These are phyloP conservation scores for Heliamphora pulchella DNA, from an alignment of 179 eudicot genomes.

Conservation along the genomic window DNA sequence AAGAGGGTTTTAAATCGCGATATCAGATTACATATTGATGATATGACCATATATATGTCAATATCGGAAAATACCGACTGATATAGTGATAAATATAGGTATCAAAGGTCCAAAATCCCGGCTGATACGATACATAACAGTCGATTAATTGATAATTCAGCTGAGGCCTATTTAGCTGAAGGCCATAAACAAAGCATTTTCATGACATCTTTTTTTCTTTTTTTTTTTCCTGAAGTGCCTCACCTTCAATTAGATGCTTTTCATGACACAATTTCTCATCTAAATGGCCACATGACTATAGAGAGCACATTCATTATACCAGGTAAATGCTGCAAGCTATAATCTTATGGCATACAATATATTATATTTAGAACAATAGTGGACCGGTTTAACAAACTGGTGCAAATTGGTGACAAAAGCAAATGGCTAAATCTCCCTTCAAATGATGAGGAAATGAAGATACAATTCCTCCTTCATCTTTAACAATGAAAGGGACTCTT, in stretches of 20 bases:
- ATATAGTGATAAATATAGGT: background rate
- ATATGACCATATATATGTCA: no score
- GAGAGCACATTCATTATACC: background rate
- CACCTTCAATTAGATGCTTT: no score
- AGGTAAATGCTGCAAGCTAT: constrained; percentile 2
- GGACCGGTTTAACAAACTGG: background rate
- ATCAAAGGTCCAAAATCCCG: background rate
- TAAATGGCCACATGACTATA: background rate
- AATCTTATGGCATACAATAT: background rate
- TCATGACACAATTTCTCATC: background rate
- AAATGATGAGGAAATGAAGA: background rate
- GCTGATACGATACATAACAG: no score
- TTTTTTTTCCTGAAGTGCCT: background rate
- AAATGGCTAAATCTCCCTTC: background rate
- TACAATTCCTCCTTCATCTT: background rate
- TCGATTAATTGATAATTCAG: background rate
- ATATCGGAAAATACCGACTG: no score
- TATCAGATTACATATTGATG: background rate
- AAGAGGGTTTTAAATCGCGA: background rate
- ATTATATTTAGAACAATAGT: background rate
- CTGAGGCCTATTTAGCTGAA: background rate
- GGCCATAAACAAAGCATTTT: background rate
- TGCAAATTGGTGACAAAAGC: background rate
- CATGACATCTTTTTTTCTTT: background rate
- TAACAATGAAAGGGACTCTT: background rate